phyloP scores from a whole-genome alignment of 225 moss, liverwort and hornwort species.

The Sphagnum tenellum region DNA sequence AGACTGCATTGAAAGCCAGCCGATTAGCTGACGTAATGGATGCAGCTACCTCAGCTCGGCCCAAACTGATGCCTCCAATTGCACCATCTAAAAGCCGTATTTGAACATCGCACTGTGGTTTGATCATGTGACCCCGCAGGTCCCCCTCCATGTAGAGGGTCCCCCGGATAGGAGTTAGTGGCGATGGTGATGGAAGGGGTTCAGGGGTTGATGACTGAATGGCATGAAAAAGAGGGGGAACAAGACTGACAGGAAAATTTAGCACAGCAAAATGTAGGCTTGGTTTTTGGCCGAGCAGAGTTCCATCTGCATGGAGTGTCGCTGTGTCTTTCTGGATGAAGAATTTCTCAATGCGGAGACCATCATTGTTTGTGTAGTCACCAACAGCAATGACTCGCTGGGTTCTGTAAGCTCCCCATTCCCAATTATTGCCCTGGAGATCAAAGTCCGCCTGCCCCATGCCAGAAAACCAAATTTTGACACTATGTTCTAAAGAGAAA shows the following conservation, averaged over 20 bases:
- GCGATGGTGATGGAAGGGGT: slow-evolving; percentile 53
- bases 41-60: slow-evolving; percentile 94
- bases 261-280: slow-evolving; percentile 96
- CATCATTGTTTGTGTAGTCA: slow-evolving; percentile 87
- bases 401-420: slow-evolving; percentile 96
- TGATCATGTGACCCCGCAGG: slow-evolving; percentile 75
- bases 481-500: neutral
- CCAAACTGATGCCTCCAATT: slow-evolving; percentile 81
- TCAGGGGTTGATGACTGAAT: slow-evolving; percentile 84
- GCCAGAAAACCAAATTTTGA: neutral
- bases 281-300: slow-evolving; percentile 85
- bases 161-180: slow-evolving; percentile 70
- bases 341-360: slow-evolving; percentile 84
- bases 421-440: slow-evolving; percentile 95
- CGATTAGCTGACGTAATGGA: slow-evolving; percentile 91
- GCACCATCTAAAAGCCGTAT: slow-evolving; percentile 90
- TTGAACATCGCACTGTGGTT: slow-evolving; percentile 98
- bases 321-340: slow-evolving; percentile 98
- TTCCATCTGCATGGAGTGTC: slow-evolving; percentile 96
- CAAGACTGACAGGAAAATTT: slow-evolving; percentile 88
- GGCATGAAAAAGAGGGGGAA: slow-evolving; percentile 84
- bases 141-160: slow-evolving; percentile 98
- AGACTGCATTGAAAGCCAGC: slow-evolving; percentile 86
- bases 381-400: slow-evolving; percentile 88
- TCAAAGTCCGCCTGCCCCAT: slow-evolving; percentile 90